phyloP scores from a whole-genome alignment of 202 grass and related monocot species.

The Schoenoplectus tabernaemontani region DNA sequence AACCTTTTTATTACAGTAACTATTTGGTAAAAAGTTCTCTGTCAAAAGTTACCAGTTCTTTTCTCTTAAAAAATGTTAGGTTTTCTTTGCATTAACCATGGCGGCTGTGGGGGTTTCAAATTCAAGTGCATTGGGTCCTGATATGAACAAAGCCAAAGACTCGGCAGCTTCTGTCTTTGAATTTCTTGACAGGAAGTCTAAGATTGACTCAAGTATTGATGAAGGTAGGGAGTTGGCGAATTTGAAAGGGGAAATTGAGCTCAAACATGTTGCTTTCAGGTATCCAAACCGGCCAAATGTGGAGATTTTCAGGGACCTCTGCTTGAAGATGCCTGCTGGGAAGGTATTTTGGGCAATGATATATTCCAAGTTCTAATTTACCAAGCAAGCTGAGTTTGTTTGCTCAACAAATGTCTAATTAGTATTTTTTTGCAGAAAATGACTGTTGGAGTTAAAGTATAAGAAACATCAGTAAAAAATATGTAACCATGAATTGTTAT shows the following conservation, averaged over 20 bases:
- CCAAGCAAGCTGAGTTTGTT: background rate
- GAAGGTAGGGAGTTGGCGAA: slow-evolving; percentile 29
- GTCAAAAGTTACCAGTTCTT: background rate
- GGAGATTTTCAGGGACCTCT: slow-evolving; percentile 73
- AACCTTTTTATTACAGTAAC: background rate
- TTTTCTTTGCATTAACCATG: slow-evolving; percentile 72
- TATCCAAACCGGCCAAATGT: slow-evolving; percentile 58
- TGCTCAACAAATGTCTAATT: background rate
- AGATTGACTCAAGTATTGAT: slow-evolving; percentile 55
- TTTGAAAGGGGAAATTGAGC: slow-evolving; percentile 54
- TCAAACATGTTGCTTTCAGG: slow-evolving; percentile 52
- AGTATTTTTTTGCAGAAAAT: background rate
- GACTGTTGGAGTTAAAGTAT: background rate
- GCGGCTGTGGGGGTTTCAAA: slow-evolving; percentile 49
- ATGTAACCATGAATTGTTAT: background rate
- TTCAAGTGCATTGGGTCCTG: slow-evolving; percentile 46
- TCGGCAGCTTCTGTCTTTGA: slow-evolving; percentile 57
- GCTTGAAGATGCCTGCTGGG: slow-evolving; percentile 54
- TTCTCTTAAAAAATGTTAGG: slow-evolving; percentile 35
- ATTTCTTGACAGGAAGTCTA: slow-evolving; percentile 54
- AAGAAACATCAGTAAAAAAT: background rate
- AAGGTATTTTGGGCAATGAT: slow-evolving; percentile 28
- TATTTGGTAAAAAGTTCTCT: background rate
- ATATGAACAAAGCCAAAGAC: slow-evolving; percentile 54
- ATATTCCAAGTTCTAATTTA: background rate